phyloP scores from a whole-genome alignment of 176 grass and related monocot species.

The Bromus sterilis region DNA sequence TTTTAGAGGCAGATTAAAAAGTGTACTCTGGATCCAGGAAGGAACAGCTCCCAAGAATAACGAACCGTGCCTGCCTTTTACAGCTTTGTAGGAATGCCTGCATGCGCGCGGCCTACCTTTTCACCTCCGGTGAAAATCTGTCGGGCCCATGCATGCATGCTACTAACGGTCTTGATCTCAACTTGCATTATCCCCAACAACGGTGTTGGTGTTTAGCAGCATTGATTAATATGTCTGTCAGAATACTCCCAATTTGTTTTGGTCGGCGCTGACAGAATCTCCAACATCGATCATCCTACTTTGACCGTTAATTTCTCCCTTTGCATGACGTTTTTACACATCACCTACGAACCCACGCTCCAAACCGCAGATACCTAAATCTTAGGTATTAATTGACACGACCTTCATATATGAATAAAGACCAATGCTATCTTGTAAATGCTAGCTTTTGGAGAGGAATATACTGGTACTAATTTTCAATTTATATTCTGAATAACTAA shows the following conservation, averaged over 20 bases:
- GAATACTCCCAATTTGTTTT: not conserved
- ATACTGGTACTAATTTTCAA: not conserved
- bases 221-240: not conserved
- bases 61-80: constrained; percentile 41
- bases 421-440: too few species aligned
- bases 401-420: too few species aligned
- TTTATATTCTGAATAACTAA: not conserved
- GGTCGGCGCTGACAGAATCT: not conserved
- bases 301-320: not conserved
- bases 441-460: not conserved
- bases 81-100: constrained; percentile 35
- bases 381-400: too few species aligned
- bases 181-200: not conserved
- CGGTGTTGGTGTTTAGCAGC: too few species aligned
- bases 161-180: not conserved
- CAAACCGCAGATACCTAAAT: too few species aligned
- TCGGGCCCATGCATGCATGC: not conserved
- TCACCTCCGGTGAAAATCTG: constrained; percentile 41
- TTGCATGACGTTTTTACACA: not conserved
- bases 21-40: not conserved
- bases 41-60: constrained; percentile 42
- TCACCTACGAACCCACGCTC: too few species aligned
- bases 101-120: constrained; percentile 22
- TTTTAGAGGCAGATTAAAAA: not conserved
- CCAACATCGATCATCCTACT: not conserved